Evolutionary conservation across 257 asterid genomes (phyloP).

Genomic region (Solanum chmielewskii): DNA sequence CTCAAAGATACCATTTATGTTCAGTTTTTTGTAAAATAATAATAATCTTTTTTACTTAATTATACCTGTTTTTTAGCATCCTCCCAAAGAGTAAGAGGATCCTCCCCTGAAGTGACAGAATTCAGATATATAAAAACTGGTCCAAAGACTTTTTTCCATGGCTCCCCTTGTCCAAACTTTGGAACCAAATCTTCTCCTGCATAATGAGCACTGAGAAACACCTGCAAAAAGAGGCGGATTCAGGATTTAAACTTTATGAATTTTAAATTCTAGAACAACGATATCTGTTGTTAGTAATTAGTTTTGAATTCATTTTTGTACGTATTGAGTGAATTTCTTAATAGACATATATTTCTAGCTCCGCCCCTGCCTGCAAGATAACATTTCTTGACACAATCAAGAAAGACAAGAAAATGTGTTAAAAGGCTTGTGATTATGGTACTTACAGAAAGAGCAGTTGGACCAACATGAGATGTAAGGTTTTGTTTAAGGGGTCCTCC

Average conservation of each 20-base stretch:
- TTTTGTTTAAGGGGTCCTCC: conserved; percentile 85
- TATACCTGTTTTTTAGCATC: conserved; percentile 59
- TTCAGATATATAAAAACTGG: conserved; percentile 64
- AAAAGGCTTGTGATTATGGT: background rate
- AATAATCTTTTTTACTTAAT: background rate
- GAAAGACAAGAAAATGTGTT: background rate
- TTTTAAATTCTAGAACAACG: background rate
- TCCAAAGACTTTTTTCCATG: conserved; percentile 72
- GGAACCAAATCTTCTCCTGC: conserved; percentile 53
- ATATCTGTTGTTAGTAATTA: background rate
- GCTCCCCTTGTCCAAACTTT: conserved; percentile 44
- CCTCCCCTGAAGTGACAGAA: conserved; percentile 20
- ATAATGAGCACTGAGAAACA: conserved; percentile 55
- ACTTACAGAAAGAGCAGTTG: conserved; percentile 68
- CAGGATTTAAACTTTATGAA: background rate
- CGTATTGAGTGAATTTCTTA: background rate
- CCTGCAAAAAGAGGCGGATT: conserved; percentile 8
- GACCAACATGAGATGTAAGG: conserved; percentile 68
- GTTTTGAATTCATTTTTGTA: background rate
- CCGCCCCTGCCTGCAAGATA: background rate
- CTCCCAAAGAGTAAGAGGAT: conserved; percentile 44
- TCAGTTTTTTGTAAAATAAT: background rate
- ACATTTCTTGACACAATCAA: background rate
- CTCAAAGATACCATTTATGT: background rate
- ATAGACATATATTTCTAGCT: background rate